Evolutionary conservation across 139 green algal species (phyloP).

Genomic region (Micromonas pusilla): DNA sequence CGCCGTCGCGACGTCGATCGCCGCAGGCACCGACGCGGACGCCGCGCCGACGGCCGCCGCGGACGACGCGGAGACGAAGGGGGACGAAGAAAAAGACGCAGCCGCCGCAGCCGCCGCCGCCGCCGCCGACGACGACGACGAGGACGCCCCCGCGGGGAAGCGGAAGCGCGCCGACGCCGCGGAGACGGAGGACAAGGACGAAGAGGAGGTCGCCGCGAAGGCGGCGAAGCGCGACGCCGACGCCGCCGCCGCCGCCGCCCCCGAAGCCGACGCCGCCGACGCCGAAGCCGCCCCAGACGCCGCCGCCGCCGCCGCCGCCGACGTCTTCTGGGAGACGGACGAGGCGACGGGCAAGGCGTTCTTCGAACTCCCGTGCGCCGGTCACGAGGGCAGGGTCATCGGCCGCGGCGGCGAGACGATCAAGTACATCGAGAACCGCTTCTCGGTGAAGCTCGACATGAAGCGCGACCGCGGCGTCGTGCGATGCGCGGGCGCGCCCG

Average conservation of each 20-base stretch:
- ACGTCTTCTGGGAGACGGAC: background rate
- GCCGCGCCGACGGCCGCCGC: no score
- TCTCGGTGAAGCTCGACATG: background rate
- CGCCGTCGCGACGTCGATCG: no score
- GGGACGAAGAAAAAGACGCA: background rate
- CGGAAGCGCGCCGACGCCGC: background rate
- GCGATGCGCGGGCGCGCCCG: no score
- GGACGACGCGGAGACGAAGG: background rate
- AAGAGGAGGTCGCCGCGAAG: background rate
- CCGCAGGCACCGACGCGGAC: background rate
- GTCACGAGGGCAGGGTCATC: conserved; percentile 14
- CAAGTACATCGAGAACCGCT: conserved; percentile 8
- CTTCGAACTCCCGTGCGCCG: background rate
- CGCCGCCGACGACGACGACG: background rate
- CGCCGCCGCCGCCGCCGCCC: no score
- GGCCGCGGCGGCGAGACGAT: conserved; percentile 6
- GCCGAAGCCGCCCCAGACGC: background rate
- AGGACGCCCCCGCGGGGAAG: background rate
- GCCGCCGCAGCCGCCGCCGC: background rate
- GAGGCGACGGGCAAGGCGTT: background rate
- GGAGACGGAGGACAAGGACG: background rate
- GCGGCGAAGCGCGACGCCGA: background rate
- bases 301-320: no score
- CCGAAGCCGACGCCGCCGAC: no score
- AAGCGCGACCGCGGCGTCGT: background rate